Conservation (phyloP, 1,139 yeast genomes). For the Sugiyamaella grinbergsii region DNA sequence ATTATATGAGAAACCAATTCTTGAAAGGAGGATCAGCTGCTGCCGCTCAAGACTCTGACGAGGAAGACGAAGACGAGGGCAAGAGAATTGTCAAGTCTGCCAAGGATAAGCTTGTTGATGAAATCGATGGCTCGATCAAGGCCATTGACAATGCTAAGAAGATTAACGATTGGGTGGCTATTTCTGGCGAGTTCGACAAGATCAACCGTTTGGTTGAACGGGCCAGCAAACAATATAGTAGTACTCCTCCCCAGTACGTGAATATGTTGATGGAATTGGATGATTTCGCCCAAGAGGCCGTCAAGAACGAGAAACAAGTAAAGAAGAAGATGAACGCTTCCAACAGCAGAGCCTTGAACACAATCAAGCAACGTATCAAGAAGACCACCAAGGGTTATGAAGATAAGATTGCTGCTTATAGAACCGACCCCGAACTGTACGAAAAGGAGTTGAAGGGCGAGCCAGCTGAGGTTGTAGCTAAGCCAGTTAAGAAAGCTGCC, state of each 20-base stretch:
- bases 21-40: constrained; percentile 46
- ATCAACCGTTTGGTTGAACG: constrained; percentile 66
- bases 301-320: constrained; percentile 58
- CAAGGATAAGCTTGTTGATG: constrained; percentile 88
- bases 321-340: constrained; percentile 79
- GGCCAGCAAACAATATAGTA: constrained; percentile 70
- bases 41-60: constrained; percentile 49
- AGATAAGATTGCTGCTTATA: constrained; percentile 59
- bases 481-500: constrained; percentile 11
- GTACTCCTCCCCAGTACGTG: constrained; percentile 71
- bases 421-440: constrained; percentile 71
- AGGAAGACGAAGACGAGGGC: constrained; percentile 56
- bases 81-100: constrained; percentile 91
- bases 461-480: constrained; percentile 25
- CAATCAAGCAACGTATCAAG: constrained; percentile 84
- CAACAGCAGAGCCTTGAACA: constrained; percentile 84
- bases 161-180: constrained; percentile 78
- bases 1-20: constrained; percentile 58
- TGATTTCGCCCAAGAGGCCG: constrained; percentile 60
- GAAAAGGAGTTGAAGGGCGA: constrained; percentile 51
- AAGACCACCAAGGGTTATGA: constrained; percentile 74
- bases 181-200: constrained; percentile 75
- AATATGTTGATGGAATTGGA: constrained; percentile 72
- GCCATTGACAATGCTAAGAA: constrained; percentile 70
- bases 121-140: constrained; percentile 68